Evolutionary conservation across 2,329 filamentous ascomycete genomes (phyloP), one percentile per base, ranked within the genome.

Genomic region (Colletotrichum higginsianum): DNA sequence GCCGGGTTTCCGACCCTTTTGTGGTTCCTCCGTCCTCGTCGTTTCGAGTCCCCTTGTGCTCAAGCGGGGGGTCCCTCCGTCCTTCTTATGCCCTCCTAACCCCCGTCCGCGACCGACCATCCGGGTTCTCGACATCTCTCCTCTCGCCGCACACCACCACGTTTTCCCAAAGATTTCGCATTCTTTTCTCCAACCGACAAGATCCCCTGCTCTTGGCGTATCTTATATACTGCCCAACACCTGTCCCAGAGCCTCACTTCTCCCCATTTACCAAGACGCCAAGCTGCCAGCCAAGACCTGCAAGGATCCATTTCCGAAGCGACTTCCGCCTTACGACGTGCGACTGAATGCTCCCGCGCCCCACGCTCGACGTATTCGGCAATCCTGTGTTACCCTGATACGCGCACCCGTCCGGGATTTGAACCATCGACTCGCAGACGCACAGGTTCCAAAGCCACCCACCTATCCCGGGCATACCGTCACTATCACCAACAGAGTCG

Each of bases 261-360:
- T 46, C 47, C 35, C 16, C 21, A 18, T 58, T 12, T 60, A 63
- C 53, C 60, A 68, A 69, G 69, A 72, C 69, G 69, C 69, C 69
- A 69, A 69, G 69, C 69, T 60, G 69, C 60, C 42, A 72, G 58
- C 69, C 69, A 58, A 72, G 69, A 69, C 69, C 16, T 44, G 30
- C 52, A 38, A 64, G 60, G 53, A 56, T 44, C 60, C 60, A 64
- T 69, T 56, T 23, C 21, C 58, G 42, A 30, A 21, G 49, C 40
- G 35, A 44, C 47, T 42, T 53, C 5, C 42, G 38, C 35, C 47
- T 38, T 64, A n/a, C 26, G 42, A 40, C 53, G 26, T 26, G 9
- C 47, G 18, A 35, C 30, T 49, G 35, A 18, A 18, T n/a, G 38
- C 57, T 52, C 26, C 53, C 12, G 38, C 11, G 16, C 40, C 66